A percentile compares a stretch with the other conserved stretches of the same genome.
Evolutionary conservation across 768 basidiomycete species (phyloP).

Genomic region (Leccinum rimulosum): DNA sequence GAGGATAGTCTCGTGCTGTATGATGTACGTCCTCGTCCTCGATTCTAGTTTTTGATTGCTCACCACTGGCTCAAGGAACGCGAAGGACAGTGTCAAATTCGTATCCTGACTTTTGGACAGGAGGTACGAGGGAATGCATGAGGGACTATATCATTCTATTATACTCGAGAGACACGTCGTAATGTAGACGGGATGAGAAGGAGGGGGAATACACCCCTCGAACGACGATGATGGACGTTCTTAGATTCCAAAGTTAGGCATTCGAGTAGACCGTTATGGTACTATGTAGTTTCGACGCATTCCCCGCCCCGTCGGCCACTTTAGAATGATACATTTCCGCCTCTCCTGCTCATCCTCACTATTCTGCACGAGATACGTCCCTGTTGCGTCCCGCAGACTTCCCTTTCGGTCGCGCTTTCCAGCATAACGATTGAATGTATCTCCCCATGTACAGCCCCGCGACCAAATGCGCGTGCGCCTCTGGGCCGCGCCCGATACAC

Average conservation of each 20-base stretch:
- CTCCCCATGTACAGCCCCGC: conserved; percentile 76
- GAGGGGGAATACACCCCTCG: neutral
- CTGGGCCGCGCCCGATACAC: conserved; percentile 41
- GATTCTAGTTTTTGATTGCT: neutral
- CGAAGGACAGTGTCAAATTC: conserved; percentile 33
- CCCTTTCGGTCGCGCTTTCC: conserved; percentile 47
- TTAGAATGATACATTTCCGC: conserved; percentile 62
- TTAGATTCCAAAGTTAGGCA: neutral
- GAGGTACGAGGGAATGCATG: conserved; percentile 17
- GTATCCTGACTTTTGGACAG: conserved; percentile 31
- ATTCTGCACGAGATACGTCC: conserved; percentile 47
- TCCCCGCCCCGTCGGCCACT: conserved; percentile 32
- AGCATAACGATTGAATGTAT: conserved; percentile 52
- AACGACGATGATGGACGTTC: neutral
- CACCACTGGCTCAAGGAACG: conserved; percentile 22
- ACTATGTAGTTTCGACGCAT: conserved; percentile 17
- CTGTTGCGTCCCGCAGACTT: conserved; percentile 41
- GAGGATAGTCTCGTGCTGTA: conserved; percentile 62
- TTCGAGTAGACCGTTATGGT: neutral
- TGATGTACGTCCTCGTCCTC: conserved; percentile 38
- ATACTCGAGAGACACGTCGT: neutral
- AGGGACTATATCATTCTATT: conserved; percentile 6
- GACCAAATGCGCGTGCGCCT: conserved; percentile 54
- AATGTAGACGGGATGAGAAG: neutral
- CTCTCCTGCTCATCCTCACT: conserved; percentile 66